A percentile compares a stretch with the other conserved stretches of the same genome.
phyloP scores from a whole-genome alignment of 2,329 filamentous ascomycete species.

The Botrytis paeoniae region DNA sequence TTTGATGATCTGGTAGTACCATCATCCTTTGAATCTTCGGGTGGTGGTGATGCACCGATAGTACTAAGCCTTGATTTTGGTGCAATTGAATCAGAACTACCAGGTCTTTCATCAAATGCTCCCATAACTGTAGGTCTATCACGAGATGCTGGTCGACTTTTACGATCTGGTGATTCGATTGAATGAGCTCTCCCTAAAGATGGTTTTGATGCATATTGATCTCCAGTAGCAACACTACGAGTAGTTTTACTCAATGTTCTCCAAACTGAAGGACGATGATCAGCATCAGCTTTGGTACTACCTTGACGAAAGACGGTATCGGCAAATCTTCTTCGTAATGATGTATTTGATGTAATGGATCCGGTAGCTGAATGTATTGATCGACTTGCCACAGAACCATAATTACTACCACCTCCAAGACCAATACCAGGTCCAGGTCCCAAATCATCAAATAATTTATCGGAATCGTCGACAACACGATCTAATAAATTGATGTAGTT shows the following conservation, averaged over 20 bases:
- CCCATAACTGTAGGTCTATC: slow-evolving; percentile 60
- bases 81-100: slow-evolving; percentile 50
- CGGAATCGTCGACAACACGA: slow-evolving; percentile 83
- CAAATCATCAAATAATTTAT: slow-evolving; percentile 76
- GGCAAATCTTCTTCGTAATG: slow-evolving; percentile 80
- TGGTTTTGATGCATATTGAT: slow-evolving; percentile 59
- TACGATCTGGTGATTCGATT: slow-evolving; percentile 61
- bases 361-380: slow-evolving; percentile 47
- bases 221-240: slow-evolving; percentile 58
- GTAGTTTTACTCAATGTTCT: slow-evolving; percentile 82
- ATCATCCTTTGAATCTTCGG: slow-evolving; percentile 45
- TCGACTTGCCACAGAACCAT: slow-evolving; percentile 34
- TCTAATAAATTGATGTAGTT: slow-evolving; percentile 87
- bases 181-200: slow-evolving; percentile 70
- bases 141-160: slow-evolving; percentile 50
- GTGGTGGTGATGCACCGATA: slow-evolving; percentile 37
- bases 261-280: slow-evolving; percentile 75
- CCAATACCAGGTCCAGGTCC: slow-evolving; percentile 36
- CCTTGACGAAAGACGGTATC: slow-evolving; percentile 73
- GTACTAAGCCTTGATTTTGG: slow-evolving; percentile 31
- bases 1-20: slow-evolving; percentile 46
- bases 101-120: slow-evolving; percentile 61
- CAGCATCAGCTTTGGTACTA: slow-evolving; percentile 67
- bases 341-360: slow-evolving; percentile 80
- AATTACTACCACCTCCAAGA: slow-evolving; percentile 23